phyloP scores from a whole-genome alignment of 805 yeast genomes.

The Starmerella potacharoeniae region DNA sequence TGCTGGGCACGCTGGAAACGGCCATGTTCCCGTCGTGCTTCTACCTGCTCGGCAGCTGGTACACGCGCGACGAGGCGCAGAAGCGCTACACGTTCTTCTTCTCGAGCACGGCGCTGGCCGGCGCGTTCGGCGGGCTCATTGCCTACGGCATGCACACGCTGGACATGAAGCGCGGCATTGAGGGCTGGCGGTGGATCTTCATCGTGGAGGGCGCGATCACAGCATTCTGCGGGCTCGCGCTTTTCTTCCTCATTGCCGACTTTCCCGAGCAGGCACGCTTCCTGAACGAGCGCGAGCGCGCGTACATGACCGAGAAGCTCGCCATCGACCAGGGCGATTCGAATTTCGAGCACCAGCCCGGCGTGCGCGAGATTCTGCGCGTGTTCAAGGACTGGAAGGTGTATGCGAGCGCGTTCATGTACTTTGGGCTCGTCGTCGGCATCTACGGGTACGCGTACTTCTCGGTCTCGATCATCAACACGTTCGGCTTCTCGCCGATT shows the following conservation, averaged over 20 bases:
- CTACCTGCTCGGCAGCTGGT: constrained; percentile 43
- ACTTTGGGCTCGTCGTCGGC: constrained; percentile 59
- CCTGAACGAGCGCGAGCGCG: constrained; percentile 41
- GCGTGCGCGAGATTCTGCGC: constrained; percentile 34
- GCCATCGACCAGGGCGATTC: constrained; percentile 42
- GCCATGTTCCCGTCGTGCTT: constrained; percentile 68
- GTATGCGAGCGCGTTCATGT: constrained; percentile 47
- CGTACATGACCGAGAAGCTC: constrained; percentile 47
- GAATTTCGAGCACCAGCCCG: constrained; percentile 39
- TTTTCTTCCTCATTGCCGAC: constrained; percentile 47
- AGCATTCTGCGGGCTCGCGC: constrained; percentile 25
- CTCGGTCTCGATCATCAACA: constrained; percentile 58
- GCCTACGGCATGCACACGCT: constrained; percentile 54
- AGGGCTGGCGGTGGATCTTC: constrained; percentile 47
- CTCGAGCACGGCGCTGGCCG: constrained; percentile 61
- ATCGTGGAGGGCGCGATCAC: constrained; percentile 41
- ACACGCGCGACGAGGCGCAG: constrained; percentile 53
- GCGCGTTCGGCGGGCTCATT: constrained; percentile 67
- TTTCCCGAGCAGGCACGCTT: constrained; percentile 61
- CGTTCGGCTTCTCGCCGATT: constrained; percentile 60
- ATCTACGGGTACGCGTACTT: constrained; percentile 66
- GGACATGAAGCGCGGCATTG: constrained; percentile 32
- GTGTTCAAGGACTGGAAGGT: constrained; percentile 52
- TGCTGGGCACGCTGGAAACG: constrained; percentile 57
- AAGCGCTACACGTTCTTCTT: constrained; percentile 58